These are phyloP conservation scores for Quercus robur DNA, from an alignment of 306 rosid species.

Conservation along the genomic window DNA sequence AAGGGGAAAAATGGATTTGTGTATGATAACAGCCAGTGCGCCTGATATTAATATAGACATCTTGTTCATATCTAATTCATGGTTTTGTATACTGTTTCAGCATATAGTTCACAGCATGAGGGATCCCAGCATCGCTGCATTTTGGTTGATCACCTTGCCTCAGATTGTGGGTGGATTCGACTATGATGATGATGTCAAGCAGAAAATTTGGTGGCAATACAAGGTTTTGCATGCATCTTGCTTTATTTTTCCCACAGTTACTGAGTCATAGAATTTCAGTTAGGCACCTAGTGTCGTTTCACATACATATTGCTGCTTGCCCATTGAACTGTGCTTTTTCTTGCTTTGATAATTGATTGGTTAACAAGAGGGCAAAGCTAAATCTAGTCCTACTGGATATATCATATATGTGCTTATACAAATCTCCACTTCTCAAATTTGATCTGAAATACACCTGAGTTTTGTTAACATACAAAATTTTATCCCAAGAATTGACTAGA, in stretches of 20 bases:
- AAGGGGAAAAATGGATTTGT: not conserved
- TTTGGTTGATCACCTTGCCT: slow-evolving; percentile 89
- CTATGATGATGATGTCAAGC: slow-evolving; percentile 80
- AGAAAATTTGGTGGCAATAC: slow-evolving; percentile 89
- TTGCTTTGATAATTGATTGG: not conserved
- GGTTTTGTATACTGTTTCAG: slow-evolving; percentile 38
- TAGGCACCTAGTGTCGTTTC: not conserved
- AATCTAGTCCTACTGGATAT: not conserved
- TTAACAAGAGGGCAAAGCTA: not conserved
- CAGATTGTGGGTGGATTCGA: slow-evolving; percentile 79
- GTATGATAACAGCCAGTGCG: not conserved
- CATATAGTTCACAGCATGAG: slow-evolving; percentile 89
- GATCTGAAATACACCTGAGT: not conserved
- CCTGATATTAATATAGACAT: not conserved
- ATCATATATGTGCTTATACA: not conserved
- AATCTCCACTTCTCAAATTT: slow-evolving; percentile 3
- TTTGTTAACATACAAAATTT: not conserved
- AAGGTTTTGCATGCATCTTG: slow-evolving; percentile 52
- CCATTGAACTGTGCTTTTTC: not conserved
- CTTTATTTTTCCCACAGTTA: slow-evolving; percentile 19
- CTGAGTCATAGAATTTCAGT: not conserved
- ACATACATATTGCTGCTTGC: not conserved
- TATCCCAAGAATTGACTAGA: not conserved
- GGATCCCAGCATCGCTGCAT: slow-evolving; percentile 95
- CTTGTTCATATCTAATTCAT: slow-evolving; percentile 28